Evolutionary conservation across 345 rosid genomes (phyloP).

Genomic region (Populus pruinosa): DNA sequence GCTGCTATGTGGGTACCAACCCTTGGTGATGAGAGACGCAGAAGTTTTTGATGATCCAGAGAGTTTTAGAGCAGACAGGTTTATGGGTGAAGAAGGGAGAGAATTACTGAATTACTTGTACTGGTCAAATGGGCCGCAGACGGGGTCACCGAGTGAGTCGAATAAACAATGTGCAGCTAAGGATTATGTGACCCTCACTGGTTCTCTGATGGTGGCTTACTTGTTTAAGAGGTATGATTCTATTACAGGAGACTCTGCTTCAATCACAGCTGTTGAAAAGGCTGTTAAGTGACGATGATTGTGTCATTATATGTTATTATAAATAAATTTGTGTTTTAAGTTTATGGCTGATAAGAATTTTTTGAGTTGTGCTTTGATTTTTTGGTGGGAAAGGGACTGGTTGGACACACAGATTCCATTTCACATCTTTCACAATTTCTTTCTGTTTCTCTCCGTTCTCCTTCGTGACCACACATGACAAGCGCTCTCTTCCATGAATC

Average conservation of each 20-base stretch:
- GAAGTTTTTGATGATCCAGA: slow-evolving; percentile 68
- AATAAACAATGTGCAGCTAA: slow-evolving; percentile 87
- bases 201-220: slow-evolving; percentile 54
- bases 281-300: slow-evolving; percentile 20
- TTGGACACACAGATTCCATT: no score
- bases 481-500: no score
- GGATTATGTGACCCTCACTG: slow-evolving; percentile 56
- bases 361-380: no score
- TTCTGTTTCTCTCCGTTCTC: no score
- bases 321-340: no score
- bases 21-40: slow-evolving; percentile 61
- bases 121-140: slow-evolving; percentile 92
- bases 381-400: no score
- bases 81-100: slow-evolving; percentile 39
- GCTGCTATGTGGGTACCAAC: slow-evolving; percentile 75
- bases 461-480: no score
- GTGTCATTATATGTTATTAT: no score
- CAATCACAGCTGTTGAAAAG: slow-evolving; percentile 55
- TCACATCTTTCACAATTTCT: no score
- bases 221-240: slow-evolving; percentile 61
- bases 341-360: no score
- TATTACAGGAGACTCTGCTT: slow-evolving; percentile 34
- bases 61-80: slow-evolving; percentile 65
- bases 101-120: slow-evolving; percentile 51
- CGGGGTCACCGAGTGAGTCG: slow-evolving; percentile 50